A percentile compares a stretch with the other conserved stretches of the same genome.
phyloP scores from a whole-genome alignment of 164 flowering plant genomes.

The Chloranthus sessilifolius region DNA sequence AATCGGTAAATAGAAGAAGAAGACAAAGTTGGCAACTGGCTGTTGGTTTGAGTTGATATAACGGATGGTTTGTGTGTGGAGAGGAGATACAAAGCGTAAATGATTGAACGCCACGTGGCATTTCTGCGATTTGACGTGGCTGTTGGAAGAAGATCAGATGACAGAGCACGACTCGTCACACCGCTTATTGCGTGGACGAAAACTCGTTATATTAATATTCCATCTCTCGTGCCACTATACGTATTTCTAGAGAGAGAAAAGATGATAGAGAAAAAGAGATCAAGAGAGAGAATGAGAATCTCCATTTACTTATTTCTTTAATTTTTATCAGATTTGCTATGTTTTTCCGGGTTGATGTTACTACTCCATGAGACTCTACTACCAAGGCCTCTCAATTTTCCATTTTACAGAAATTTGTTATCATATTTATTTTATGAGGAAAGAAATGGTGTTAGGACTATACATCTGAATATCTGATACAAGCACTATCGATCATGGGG shows the following conservation, averaged over 20 bases:
- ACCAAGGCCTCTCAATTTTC: slow-evolving; percentile 5
- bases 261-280: not conserved
- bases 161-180: slow-evolving; percentile 31
- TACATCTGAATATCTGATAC: too few relatives aligned
- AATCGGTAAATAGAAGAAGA: slow-evolving; percentile 1
- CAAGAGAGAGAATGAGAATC: not conserved
- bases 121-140: slow-evolving; percentile 24
- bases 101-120: slow-evolving; percentile 37
- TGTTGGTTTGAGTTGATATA: slow-evolving; percentile 36
- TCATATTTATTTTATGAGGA: slow-evolving; percentile 3
- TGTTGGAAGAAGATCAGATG: not conserved
- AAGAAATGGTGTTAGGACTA: too few relatives aligned
- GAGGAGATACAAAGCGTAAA: slow-evolving; percentile 21
- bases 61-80: slow-evolving; percentile 16
- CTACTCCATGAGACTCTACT: slow-evolving; percentile 10
- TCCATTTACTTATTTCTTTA: not conserved
- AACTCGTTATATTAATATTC: slow-evolving; percentile 16
- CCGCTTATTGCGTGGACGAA: slow-evolving; percentile 48
- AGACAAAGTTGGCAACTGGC: slow-evolving; percentile 1
- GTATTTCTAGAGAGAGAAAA: too few relatives aligned
- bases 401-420: not conserved
- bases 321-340: not conserved
- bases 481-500: too few relatives aligned
- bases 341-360: slow-evolving; percentile 13
- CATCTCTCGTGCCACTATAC: not conserved